A percentile compares a stretch with the other conserved stretches of the same genome.
Conservation (phyloP, 176 grass and related monocot species). For the Bolboschoenus planiculmis region DNA sequence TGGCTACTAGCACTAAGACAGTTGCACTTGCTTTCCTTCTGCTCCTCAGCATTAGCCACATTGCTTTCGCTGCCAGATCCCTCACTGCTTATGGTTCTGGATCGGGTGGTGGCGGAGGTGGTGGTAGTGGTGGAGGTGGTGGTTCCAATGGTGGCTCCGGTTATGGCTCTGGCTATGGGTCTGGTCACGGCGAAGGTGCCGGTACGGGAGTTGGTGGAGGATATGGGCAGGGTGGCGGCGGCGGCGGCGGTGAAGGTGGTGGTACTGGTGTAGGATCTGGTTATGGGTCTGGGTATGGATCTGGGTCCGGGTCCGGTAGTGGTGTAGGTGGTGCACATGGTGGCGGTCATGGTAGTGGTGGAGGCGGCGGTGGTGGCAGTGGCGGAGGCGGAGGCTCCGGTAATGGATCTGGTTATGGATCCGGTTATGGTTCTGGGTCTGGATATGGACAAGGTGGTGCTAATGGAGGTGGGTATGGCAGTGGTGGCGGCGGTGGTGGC, state of each 20-base stretch:
- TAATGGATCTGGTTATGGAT: no score
- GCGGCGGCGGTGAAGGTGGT: not conserved
- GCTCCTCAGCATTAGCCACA: not conserved
- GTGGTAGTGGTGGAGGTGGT: not conserved
- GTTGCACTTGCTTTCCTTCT: not conserved
- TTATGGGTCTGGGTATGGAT: no score
- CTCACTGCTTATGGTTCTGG: not conserved
- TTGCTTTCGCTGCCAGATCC: not conserved
- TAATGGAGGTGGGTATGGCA: not conserved
- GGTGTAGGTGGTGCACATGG: no score
- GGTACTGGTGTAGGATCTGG: no score
- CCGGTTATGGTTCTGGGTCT: no score
- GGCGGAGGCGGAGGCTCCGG: no score
- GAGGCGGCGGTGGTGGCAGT: no score
- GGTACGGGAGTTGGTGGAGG: not conserved
- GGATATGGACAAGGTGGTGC: no score
- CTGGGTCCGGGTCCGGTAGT: no score
- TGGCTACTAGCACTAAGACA: slow-evolving; percentile 8
- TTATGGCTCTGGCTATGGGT: slow-evolving; percentile 11
- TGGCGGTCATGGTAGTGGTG: no score
- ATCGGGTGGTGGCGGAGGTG: not conserved
- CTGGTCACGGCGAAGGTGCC: not conserved
- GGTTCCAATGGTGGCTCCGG: not conserved
- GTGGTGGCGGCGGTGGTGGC: no score
- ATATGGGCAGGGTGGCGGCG: not conserved